A percentile compares a stretch with the other conserved stretches of the same genome.
phyloP scores from a whole-genome alignment of 2,329 filamentous ascomycete species.

The Fusarium aywerte region DNA sequence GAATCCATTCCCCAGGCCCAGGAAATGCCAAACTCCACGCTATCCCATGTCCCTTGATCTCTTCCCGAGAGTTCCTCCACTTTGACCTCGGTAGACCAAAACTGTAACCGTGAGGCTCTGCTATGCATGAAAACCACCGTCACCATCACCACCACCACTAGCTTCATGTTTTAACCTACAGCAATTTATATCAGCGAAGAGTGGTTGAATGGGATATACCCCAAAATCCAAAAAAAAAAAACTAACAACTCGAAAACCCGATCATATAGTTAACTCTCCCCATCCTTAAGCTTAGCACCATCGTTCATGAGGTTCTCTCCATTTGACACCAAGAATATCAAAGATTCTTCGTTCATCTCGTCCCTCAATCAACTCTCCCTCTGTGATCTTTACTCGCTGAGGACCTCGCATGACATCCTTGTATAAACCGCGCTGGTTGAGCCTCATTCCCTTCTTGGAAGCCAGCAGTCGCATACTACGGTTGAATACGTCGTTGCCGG shows the following conservation, averaged over 20 bases:
- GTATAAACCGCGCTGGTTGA: constrained; percentile 87
- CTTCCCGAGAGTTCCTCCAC: constrained; percentile 28
- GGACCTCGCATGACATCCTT: constrained; percentile 72
- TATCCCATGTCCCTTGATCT: constrained; percentile 20
- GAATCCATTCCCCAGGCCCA: not conserved
- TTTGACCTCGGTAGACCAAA: constrained; percentile 37
- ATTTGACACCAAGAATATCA: constrained; percentile 82
- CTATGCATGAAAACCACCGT: not conserved
- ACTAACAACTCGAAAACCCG: not conserved
- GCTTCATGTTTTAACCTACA: not conserved
- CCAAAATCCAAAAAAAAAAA: not conserved
- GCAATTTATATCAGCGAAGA: not conserved
- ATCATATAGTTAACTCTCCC: not conserved
- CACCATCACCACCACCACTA: not conserved
- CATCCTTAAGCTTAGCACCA: constrained; percentile 67
- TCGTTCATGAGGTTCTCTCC: constrained; percentile 80
- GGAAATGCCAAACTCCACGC: constrained; percentile 22
- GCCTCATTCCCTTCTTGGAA: constrained; percentile 80
- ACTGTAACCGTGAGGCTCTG: constrained; percentile 24
- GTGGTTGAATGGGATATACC: not conserved
- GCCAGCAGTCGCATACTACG: constrained; percentile 84
- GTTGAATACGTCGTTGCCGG: constrained; percentile 95
- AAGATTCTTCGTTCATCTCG: constrained; percentile 83
- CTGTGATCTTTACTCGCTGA: constrained; percentile 68
- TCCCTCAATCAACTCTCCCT: constrained; percentile 78